Evolutionary conservation across 2,329 filamentous ascomycete species (phyloP), one percentile per base, ranked within the genome.

Genomic region (Stenocarpella maydis): DNA sequence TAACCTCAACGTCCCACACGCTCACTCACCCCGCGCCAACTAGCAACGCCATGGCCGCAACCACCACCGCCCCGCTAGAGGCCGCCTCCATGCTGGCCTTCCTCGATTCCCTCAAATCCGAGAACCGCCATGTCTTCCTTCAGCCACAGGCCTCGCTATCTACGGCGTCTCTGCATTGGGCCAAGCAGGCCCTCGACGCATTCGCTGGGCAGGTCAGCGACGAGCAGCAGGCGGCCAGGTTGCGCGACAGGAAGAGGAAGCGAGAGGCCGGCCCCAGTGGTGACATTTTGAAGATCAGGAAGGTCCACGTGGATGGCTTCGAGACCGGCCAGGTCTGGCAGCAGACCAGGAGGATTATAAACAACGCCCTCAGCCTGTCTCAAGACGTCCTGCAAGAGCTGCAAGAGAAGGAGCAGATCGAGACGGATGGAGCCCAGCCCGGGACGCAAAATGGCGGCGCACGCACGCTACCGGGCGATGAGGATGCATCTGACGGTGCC

Each of bases 311-410:
- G 8, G 90, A 97, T 69, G 96, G 95, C 0, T 97, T 98, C 74
- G 92, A 92, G 75, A 91, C 92, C 14, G 89, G 91, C 24, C 95
- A 98, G 80, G 90, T 99, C 52, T 99, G 95, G 92, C 93, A 98
- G 80, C 96, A 99, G 82, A 92, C 94, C 10, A 91, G 90, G 76
- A 89, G 92, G 75, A 93, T 98, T 24, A 90, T 98, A 69, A 86
- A 80, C 15, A 84, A 85, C 55, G 81, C 87, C 14, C 74, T 89
- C 54, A 79, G 82, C 50, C 84, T 87, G 72, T 85, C 86, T 0
- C 80, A 83, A 58, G 78, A 80, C 7, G 76, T 81, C 4, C 76
- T 89, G 19, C 78, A 82, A 61, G 85, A 86, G 72, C 76, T 90
- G 39, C 82, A 87, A 74, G 83, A 84, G 70, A 77, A 74, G 24